These are phyloP conservation scores for Pichia rugopelliculosa DNA, from an alignment of 805 yeast species.

Conservation along the genomic window DNA sequence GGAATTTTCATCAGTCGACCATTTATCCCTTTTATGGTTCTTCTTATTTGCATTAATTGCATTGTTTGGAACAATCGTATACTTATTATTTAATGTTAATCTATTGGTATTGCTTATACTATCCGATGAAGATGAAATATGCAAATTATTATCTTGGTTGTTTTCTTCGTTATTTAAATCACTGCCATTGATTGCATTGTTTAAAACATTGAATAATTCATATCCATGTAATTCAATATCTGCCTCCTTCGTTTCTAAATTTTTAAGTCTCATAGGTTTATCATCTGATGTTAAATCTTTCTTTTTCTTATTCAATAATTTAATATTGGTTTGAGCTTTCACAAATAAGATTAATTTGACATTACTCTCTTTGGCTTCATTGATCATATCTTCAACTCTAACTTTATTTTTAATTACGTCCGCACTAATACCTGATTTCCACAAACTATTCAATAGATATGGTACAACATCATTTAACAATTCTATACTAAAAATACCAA, in stretches of 20 bases:
- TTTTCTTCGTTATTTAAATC: conserved; percentile 10
- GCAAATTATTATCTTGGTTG: background rate
- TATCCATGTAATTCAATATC: conserved; percentile 71
- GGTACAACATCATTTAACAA: conserved; percentile 54
- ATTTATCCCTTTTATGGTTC: conserved; percentile 66
- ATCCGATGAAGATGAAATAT: background rate
- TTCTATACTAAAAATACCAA: conserved; percentile 58
- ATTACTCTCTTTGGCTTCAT: conserved; percentile 60
- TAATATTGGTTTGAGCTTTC: conserved; percentile 48
- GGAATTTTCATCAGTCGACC: conserved; percentile 70
- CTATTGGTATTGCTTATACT: background rate
- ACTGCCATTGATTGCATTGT: conserved; percentile 14
- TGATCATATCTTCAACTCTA: conserved; percentile 55
- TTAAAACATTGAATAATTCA: conserved; percentile 48
- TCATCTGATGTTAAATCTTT: conserved; percentile 39
- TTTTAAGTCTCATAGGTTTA: conserved; percentile 71
- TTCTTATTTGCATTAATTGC: conserved; percentile 74
- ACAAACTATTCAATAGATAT: conserved; percentile 53
- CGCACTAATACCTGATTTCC: conserved; percentile 75
- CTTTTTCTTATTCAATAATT: conserved; percentile 11
- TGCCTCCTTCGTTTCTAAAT: conserved; percentile 40
- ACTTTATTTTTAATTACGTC: conserved; percentile 48
- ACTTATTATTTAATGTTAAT: conserved; percentile 38
- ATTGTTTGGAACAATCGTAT: conserved; percentile 65
- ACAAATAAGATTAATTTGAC: conserved; percentile 72